Conservation (phyloP, 1,284 basidiomycete genomes). For the Xerocomus nothofagi region DNA sequence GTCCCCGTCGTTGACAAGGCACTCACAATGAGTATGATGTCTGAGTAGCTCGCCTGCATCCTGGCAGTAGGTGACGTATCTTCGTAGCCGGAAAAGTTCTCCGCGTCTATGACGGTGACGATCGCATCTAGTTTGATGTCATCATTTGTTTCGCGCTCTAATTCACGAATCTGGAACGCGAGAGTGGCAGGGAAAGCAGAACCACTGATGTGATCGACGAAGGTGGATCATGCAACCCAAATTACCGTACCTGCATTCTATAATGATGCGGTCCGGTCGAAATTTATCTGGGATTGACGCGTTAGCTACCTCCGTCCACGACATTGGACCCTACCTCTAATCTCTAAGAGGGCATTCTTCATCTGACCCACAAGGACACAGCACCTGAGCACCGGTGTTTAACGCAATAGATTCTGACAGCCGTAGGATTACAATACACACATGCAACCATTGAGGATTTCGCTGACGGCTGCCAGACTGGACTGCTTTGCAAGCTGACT, state of each 20-base stretch:
- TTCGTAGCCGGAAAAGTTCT: slow-evolving; percentile 88
- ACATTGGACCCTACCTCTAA: slow-evolving; percentile 55
- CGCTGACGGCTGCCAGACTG: slow-evolving; percentile 79
- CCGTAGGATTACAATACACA: slow-evolving; percentile 36
- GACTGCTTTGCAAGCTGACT: slow-evolving; percentile 84
- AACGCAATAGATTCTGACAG: background rate
- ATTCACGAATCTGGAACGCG: slow-evolving; percentile 87
- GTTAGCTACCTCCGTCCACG: background rate
- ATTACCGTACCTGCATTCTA: slow-evolving; percentile 82
- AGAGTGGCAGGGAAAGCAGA: slow-evolving; percentile 89
- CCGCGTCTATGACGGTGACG: slow-evolving; percentile 85
- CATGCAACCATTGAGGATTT: slow-evolving; percentile 93
- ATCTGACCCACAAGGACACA: slow-evolving; percentile 91
- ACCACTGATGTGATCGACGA: slow-evolving; percentile 48
- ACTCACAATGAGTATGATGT: slow-evolving; percentile 80
- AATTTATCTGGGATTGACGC: slow-evolving; percentile 59
- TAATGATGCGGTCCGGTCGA: slow-evolving; percentile 84
- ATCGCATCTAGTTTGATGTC: slow-evolving; percentile 86
- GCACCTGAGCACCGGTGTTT: slow-evolving; percentile 52
- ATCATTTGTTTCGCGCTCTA: slow-evolving; percentile 73
- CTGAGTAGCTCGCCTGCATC: slow-evolving; percentile 93
- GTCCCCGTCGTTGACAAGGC: background rate
- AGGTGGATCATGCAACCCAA: background rate
- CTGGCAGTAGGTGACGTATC: slow-evolving; percentile 85
- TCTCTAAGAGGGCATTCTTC: slow-evolving; percentile 85